Percentiles rank a stretch among this genome's conserved stretches.
These are phyloP conservation scores for Elsinoe australis DNA, from an alignment of 2,329 filamentous ascomycete species.

Conservation along the genomic window DNA sequence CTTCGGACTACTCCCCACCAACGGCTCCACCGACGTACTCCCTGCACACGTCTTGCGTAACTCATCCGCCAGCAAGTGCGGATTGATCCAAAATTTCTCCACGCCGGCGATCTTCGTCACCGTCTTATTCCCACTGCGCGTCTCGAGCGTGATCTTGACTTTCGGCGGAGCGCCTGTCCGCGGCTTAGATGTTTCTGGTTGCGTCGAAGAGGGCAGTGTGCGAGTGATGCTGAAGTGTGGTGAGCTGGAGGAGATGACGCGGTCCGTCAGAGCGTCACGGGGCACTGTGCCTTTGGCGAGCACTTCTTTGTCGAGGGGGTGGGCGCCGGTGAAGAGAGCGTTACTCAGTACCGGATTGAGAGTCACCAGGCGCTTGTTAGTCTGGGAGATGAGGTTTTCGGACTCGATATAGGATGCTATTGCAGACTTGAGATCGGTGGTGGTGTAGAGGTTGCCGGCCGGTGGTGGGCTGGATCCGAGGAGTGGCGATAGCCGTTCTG, in stretches of 20 bases:
- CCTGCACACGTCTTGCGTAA: constrained; percentile 60
- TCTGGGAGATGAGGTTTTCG: constrained; percentile 48
- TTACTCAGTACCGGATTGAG: constrained; percentile 58
- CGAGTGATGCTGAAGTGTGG: constrained; percentile 52
- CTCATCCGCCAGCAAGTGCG: constrained; percentile 55
- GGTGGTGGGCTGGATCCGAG: constrained; percentile 42
- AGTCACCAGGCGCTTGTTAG: constrained; percentile 54
- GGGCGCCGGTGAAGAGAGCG: constrained; percentile 49
- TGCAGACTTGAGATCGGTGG: constrained; percentile 50
- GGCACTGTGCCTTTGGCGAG: constrained; percentile 51
- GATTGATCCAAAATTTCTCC: constrained; percentile 54
- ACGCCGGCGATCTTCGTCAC: constrained; percentile 56
- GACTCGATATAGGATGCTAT: constrained; percentile 53
- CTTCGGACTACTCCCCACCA: constrained; percentile 53
- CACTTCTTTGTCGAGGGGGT: constrained; percentile 48
- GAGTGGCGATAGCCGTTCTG: constrained; percentile 50
- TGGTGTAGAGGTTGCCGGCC: constrained; percentile 46
- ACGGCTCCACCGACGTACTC: constrained; percentile 56
- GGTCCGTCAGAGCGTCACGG: constrained; percentile 54
- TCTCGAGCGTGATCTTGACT: constrained; percentile 53
- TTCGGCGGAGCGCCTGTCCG: constrained; percentile 55
- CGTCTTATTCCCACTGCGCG: constrained; percentile 58
- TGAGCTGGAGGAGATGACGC: constrained; percentile 48
- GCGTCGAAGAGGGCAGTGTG: constrained; percentile 34
- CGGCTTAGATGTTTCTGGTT: constrained; percentile 46